These are phyloP conservation scores for Hansfordia pulvinata DNA, from an alignment of 2,329 filamentous ascomycete species.

Conservation along the genomic window DNA sequence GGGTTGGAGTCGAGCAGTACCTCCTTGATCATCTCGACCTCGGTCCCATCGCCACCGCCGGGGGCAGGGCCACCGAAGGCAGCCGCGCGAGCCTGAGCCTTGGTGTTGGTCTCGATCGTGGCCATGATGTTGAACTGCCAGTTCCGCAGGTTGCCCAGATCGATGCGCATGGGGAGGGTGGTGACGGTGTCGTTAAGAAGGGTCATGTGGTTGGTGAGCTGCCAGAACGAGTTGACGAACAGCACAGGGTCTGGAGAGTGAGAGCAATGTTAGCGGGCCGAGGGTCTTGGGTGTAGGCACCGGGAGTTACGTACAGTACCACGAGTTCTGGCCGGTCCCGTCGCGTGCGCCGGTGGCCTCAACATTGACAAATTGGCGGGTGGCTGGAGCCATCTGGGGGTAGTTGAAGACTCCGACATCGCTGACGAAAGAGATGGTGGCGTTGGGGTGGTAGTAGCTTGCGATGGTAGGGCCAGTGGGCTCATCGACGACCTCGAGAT, in stretches of 20 bases:
- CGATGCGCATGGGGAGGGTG: conserved; percentile 68
- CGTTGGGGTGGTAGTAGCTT: conserved; percentile 91
- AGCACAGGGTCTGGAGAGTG: conserved; percentile 63
- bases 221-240: conserved; percentile 96
- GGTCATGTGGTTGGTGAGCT: conserved; percentile 81
- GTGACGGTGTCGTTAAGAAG: conserved; percentile 82
- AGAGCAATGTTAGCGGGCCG: too few relatives aligned
- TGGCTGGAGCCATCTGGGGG: conserved; percentile 53
- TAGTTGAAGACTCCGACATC: conserved; percentile 60
- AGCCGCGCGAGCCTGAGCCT: conserved; percentile 66
- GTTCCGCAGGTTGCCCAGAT: conserved; percentile 65
- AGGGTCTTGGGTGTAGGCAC: too few relatives aligned
- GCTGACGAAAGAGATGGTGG: conserved; percentile 77
- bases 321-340: conserved; percentile 71
- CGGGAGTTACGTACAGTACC: conserved; percentile 50
- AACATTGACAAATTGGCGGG: conserved; percentile 65
- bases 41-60: conserved; percentile 74
- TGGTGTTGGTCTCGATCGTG: conserved; percentile 75
- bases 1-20: conserved; percentile 89
- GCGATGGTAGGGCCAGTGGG: conserved; percentile 55
- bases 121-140: conserved; percentile 88
- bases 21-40: conserved; percentile 96
- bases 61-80: conserved; percentile 59
- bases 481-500: conserved; percentile 36
- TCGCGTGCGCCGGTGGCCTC: conserved; percentile 76